phyloP scores from a whole-genome alignment of 2,329 filamentous ascomycete species.

The Pseudohalonectria lignicola region DNA sequence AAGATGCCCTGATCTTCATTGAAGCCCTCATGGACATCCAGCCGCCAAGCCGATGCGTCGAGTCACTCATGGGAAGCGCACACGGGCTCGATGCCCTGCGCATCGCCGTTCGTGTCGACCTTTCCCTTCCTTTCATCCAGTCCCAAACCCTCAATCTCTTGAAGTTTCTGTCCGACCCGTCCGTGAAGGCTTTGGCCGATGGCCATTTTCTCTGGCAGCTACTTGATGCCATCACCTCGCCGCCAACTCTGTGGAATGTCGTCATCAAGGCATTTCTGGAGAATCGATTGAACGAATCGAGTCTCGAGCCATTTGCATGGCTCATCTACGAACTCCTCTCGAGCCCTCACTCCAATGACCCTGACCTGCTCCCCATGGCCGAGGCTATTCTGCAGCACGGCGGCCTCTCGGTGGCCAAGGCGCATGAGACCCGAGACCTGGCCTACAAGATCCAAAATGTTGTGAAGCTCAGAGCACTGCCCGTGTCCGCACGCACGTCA shows the following conservation, averaged over 20 bases:
- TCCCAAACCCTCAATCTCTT: conserved; percentile 21
- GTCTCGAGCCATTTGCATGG: conserved; percentile 32
- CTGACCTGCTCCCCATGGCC: conserved; percentile 12
- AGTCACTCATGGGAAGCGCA: conserved; percentile 14
- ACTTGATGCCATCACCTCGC: conserved; percentile 33
- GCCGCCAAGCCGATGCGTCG: conserved; percentile 13
- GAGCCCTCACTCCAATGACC: conserved; percentile 12
- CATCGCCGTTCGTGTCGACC: conserved; percentile 12
- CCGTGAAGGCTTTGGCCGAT: conserved; percentile 33
- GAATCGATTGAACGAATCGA: conserved; percentile 18
- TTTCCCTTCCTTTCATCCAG: conserved; percentile 18
- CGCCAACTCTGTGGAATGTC: conserved; percentile 42
- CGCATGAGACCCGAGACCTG: conserved; percentile 14
- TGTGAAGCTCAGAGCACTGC: conserved; percentile 13
- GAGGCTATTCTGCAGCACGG: conserved; percentile 12
- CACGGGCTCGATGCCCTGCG: conserved; percentile 14
- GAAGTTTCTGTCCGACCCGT: conserved; percentile 25
- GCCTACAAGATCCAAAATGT: conserved; percentile 25
- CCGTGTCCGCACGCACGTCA: not conserved
- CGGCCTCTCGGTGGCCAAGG: not conserved
- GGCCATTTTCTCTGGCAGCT: conserved; percentile 37
- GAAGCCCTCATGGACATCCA: conserved; percentile 13
- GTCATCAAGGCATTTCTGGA: conserved; percentile 21
- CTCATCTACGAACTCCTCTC: conserved; percentile 35
- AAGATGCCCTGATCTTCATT: conserved; percentile 17